Conservation (phyloP, 305 asterid species). For the Plantago rigida region DNA sequence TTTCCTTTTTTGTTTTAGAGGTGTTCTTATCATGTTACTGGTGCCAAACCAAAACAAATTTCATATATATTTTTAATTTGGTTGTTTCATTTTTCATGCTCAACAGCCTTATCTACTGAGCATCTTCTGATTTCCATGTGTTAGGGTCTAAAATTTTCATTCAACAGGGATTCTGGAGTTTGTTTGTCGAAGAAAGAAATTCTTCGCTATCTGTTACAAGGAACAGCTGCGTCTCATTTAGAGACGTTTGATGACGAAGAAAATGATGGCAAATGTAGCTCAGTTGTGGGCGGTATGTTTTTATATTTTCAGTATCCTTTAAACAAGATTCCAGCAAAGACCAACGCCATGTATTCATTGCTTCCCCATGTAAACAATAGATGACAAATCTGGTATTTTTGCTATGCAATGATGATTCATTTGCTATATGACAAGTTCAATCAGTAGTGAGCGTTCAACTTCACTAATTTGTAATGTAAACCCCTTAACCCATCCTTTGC, state of each 20-base stretch:
- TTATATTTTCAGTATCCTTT: constrained; percentile 12
- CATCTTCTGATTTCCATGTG: constrained; percentile 4
- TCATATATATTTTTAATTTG: too few relatives aligned
- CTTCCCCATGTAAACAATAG: background rate
- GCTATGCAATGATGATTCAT: too few relatives aligned
- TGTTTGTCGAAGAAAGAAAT: constrained; percentile 54
- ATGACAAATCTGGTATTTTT: background rate
- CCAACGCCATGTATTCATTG: background rate
- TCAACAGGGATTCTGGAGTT: constrained; percentile 61
- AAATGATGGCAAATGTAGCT: constrained; percentile 27
- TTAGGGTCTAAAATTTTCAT: constrained; percentile 21
- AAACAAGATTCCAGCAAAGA: constrained; percentile 3
- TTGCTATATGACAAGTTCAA: too few relatives aligned
- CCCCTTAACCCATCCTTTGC: too few relatives aligned
- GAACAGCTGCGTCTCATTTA: constrained; percentile 61
- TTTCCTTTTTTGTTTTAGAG: too few relatives aligned
- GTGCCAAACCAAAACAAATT: too few relatives aligned
- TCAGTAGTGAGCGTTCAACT: too few relatives aligned
- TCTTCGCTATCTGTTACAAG: constrained; percentile 46
- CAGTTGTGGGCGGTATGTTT: constrained; percentile 41
- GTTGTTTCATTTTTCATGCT: too few relatives aligned
- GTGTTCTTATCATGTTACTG: too few relatives aligned
- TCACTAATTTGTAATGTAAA: too few relatives aligned
- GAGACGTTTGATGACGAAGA: constrained; percentile 45
- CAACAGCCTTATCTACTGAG: background rate